These are phyloP conservation scores for Diaporthe vaccinii DNA, from an alignment of 2,329 filamentous ascomycete species.

Conservation along the genomic window DNA sequence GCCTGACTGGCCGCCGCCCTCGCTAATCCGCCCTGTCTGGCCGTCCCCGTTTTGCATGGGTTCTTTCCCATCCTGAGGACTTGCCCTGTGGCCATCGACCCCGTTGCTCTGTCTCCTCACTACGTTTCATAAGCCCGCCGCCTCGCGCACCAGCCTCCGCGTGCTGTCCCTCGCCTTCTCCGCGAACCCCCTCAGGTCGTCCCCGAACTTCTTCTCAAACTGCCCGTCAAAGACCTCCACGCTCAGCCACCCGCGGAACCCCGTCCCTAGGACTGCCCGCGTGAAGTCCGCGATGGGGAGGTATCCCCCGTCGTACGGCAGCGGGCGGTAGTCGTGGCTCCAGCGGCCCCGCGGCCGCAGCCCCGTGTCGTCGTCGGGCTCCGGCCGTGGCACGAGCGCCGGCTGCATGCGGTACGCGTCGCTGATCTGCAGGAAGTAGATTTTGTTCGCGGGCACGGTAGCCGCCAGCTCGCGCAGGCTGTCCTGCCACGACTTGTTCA, in stretches of 20 bases:
- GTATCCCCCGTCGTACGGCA: slow-evolving; percentile 80
- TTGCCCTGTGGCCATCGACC: not conserved
- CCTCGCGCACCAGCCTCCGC: slow-evolving; percentile 31
- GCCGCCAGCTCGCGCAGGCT: slow-evolving; percentile 69
- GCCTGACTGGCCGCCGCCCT: not conserved
- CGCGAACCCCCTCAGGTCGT: slow-evolving; percentile 47
- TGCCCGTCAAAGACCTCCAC: slow-evolving; percentile 50
- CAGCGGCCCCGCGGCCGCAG: slow-evolving; percentile 74
- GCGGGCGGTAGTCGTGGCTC: slow-evolving; percentile 78
- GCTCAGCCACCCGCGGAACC: slow-evolving; percentile 53
- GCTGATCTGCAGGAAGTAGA: slow-evolving; percentile 80
- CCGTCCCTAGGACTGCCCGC: slow-evolving; percentile 75
- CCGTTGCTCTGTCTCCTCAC: slow-evolving; percentile 5
- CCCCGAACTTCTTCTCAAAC: slow-evolving; percentile 50
- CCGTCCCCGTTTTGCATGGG: not conserved
- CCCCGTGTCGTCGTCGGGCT: slow-evolving; percentile 60
- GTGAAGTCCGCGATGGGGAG: slow-evolving; percentile 76
- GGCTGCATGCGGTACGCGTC: slow-evolving; percentile 76
- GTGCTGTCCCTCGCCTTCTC: slow-evolving; percentile 44
- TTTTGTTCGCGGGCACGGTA: slow-evolving; percentile 76
- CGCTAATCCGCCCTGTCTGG: too few species aligned
- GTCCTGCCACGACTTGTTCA: slow-evolving; percentile 63
- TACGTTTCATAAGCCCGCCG: slow-evolving; percentile 10
- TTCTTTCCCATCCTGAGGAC: too few species aligned
- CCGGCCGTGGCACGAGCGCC: slow-evolving; percentile 63